Base-by-base conservation (phyloP, 352 stramenopile species). In the Phytopythium kandeliae region DNA sequence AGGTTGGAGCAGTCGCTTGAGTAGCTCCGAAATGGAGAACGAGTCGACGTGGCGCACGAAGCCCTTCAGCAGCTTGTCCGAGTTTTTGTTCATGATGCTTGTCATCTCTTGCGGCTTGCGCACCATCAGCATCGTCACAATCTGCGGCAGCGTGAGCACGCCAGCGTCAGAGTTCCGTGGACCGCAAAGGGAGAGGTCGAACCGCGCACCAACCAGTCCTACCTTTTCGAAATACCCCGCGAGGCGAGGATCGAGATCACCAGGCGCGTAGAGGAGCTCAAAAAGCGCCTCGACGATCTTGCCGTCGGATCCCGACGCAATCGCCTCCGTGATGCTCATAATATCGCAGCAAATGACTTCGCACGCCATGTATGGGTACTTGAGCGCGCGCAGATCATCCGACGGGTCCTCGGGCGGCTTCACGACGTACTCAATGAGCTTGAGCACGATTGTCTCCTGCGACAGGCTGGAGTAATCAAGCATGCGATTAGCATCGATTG, bases 281-380 rank as follows among this genome's bases (percentile, higher is more conserved):
- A 98, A 98, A 4, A 98, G 72, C 7, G 92, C 75, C 50, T 97
- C 88, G 13, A 98, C 71, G 35, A 87, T 90, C 34, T 77, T 69
- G 11, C 76, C 75, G 11, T 87, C 65, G 1, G 54, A 68, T 1
- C 63, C 67, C 0, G 54, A 71, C 10, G 96, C 80, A 13, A 99
- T 51, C 17, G 91, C 88, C 60, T 98, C 85, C 7, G 97, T 88
- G 54, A 98, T 97, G 47, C 78, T 85, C 42, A 86, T 77, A 42
- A 98, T 96, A 63, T 99, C 96, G 60, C 92, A 98, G 73, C 94
- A 98, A 49, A 99, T 88, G 43, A 98, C 90, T 69, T 98, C 96
- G 65, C 95, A 98, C 40, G 92, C 79, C 95, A 98, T 98, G 84
- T 98, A 99, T 22, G 96, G 95, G 70, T 97, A 99, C 74, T 92